Conservation (phyloP, 352 stramenopile species). For the Halophytophthora batemanensis region DNA sequence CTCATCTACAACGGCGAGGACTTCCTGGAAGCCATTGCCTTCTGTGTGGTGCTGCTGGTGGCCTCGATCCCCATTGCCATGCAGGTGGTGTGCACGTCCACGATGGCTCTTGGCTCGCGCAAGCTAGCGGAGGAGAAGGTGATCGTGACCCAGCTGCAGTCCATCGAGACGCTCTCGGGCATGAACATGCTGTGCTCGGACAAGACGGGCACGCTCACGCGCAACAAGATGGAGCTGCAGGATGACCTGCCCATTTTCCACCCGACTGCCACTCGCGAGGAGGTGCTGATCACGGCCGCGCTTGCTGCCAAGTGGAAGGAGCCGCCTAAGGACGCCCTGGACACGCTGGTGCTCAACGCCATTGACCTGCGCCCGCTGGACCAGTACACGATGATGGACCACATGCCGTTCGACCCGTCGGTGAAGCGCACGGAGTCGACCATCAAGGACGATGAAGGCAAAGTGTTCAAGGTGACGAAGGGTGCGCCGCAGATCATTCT, state of each 20-base stretch:
- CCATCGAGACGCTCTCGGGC: conserved; percentile 91
- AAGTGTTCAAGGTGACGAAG: conserved; percentile 93
- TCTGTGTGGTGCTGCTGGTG: conserved; percentile 89
- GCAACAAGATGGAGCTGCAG: conserved; percentile 94
- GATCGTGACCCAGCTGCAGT: conserved; percentile 89
- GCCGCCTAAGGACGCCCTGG: conserved; percentile 90
- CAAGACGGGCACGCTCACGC: conserved; percentile 95
- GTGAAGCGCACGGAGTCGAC: conserved; percentile 93
- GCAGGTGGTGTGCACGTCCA: conserved; percentile 92
- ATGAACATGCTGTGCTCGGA: conserved; percentile 96
- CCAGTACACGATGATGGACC: conserved; percentile 80
- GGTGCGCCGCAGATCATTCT: conserved; percentile 93
- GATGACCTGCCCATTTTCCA: conserved; percentile 89
- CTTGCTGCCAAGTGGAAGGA: conserved; percentile 95
- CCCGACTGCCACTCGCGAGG: conserved; percentile 71
- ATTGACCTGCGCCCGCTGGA: conserved; percentile 83
- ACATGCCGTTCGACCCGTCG: conserved; percentile 79
- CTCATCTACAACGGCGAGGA: conserved; percentile 81
- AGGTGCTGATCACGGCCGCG: conserved; percentile 89
- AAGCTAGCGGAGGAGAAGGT: conserved; percentile 90
- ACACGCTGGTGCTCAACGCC: conserved; percentile 89
- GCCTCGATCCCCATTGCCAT: conserved; percentile 93
- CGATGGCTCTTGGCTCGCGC: conserved; percentile 89
- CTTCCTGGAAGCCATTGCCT: conserved; percentile 79
- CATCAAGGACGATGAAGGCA: conserved; percentile 69